Evolutionary conservation across 495 filamentous ascomycete species (phyloP).

Genomic region (Aspergillus panamensis): DNA sequence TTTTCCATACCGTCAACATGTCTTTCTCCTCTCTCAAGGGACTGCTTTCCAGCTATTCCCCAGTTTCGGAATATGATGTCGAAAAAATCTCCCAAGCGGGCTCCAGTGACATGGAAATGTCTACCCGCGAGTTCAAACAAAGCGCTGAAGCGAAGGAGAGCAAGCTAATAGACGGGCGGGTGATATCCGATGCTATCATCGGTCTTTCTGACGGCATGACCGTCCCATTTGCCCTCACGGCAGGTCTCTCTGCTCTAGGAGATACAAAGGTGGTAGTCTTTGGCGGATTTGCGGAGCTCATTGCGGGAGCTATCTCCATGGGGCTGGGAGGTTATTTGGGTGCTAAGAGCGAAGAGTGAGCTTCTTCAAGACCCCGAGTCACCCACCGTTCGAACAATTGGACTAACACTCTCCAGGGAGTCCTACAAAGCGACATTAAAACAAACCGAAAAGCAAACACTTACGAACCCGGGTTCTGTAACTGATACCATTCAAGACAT

Average conservation of each 20-base stretch:
- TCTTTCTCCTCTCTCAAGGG: slow-evolving; percentile 36
- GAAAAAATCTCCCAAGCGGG: slow-evolving; percentile 31
- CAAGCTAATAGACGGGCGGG: slow-evolving; percentile 43
- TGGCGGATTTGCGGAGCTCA: slow-evolving; percentile 55
- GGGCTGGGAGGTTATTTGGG: slow-evolving; percentile 61
- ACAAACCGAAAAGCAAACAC: slow-evolving; percentile 42
- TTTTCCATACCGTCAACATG: slow-evolving; percentile 22
- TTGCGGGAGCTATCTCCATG: slow-evolving; percentile 59
- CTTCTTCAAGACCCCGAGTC: neutral
- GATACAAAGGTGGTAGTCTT: slow-evolving; percentile 56
- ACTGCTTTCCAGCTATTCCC: slow-evolving; percentile 39
- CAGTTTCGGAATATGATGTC: slow-evolving; percentile 36
- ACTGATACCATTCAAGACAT: slow-evolving; percentile 44
- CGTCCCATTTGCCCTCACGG: slow-evolving; percentile 58
- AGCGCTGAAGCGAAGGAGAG: slow-evolving; percentile 20
- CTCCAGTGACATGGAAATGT: slow-evolving; percentile 21
- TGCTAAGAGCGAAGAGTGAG: slow-evolving; percentile 65
- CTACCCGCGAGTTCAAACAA: slow-evolving; percentile 23
- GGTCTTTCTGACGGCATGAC: slow-evolving; percentile 60
- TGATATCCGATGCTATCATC: slow-evolving; percentile 58
- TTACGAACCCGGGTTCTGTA: slow-evolving; percentile 36
- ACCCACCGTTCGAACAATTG: neutral
- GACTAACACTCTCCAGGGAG: slow-evolving; percentile 32
- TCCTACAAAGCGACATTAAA: slow-evolving; percentile 51
- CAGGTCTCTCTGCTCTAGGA: slow-evolving; percentile 51